phyloP scores from a whole-genome alignment of 1,284 basidiomycete species.

The Vanrija humicola region DNA sequence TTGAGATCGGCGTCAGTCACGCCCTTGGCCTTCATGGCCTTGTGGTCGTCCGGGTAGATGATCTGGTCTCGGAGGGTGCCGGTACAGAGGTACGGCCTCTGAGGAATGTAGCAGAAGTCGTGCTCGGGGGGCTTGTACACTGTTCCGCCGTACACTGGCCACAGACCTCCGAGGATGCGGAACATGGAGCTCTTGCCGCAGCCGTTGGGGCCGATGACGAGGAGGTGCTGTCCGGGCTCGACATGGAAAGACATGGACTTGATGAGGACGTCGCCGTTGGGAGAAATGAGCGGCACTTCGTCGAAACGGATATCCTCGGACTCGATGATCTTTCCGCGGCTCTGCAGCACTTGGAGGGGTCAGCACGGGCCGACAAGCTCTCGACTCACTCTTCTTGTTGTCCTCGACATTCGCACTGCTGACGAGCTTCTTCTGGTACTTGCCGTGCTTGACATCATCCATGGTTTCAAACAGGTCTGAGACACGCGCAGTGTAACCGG shows the following conservation, averaged over 20 bases:
- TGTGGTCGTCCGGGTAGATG: constrained; percentile 72
- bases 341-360: constrained; percentile 61
- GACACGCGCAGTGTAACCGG: constrained; percentile 91
- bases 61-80: constrained; percentile 92
- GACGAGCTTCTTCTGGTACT: constrained; percentile 84
- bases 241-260: constrained; percentile 81
- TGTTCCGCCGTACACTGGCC: constrained; percentile 92
- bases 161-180: constrained; percentile 91
- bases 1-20: constrained; percentile 73
- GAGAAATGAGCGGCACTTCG: constrained; percentile 90
- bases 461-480: constrained; percentile 86
- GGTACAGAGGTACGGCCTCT: constrained; percentile 87
- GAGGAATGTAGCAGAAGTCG: constrained; percentile 92
- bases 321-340: constrained; percentile 73
- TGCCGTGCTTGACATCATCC: constrained; percentile 76
- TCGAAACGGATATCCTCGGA: constrained; percentile 83
- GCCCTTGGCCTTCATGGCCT: constrained; percentile 58
- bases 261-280: constrained; percentile 90
- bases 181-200: constrained; percentile 84
- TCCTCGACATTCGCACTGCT: constrained; percentile 71
- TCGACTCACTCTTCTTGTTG: constrained; percentile 66
- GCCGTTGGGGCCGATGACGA: constrained; percentile 91
- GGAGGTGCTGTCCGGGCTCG: constrained; percentile 83
- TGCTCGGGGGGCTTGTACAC: constrained; percentile 88
- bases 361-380: not conserved